Evolutionary conservation across 805 yeast species (phyloP).

Genomic region (Metschnikowia matae): DNA sequence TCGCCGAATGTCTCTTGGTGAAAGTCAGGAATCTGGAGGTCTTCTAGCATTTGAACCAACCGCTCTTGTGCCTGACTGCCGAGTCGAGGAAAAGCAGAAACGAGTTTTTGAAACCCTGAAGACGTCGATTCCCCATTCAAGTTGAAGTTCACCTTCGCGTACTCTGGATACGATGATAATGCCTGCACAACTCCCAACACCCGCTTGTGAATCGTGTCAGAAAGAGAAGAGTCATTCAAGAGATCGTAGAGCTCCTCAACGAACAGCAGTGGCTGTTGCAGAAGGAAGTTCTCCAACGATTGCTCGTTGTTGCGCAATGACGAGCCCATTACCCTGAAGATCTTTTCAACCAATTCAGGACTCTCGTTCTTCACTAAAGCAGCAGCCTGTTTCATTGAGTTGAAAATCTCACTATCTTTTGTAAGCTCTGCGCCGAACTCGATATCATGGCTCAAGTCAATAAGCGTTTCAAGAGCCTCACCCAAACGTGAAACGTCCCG

Average conservation of each 20-base stretch:
- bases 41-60: slow-evolving; percentile 45
- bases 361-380: slow-evolving; percentile 9
- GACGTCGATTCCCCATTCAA: slow-evolving; percentile 8
- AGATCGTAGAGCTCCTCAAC: slow-evolving; percentile 19
- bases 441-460: slow-evolving; percentile 64
- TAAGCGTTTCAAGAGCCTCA: slow-evolving; percentile 39
- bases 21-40: slow-evolving; percentile 25
- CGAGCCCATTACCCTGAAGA: slow-evolving; percentile 60
- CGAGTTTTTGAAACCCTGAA: slow-evolving; percentile 22
- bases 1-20: slow-evolving; percentile 3
- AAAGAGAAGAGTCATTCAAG: slow-evolving; percentile 14
- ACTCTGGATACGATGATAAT: slow-evolving; percentile 33
- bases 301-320: slow-evolving; percentile 71
- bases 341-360: slow-evolving; percentile 42
- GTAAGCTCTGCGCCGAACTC: slow-evolving; percentile 55
- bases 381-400: slow-evolving; percentile 26
- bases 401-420: slow-evolving; percentile 28
- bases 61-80: slow-evolving; percentile 34
- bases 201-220: slow-evolving; percentile 42
- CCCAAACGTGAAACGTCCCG: slow-evolving; percentile 20
- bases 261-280: slow-evolving; percentile 18
- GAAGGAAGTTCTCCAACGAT: slow-evolving; percentile 42
- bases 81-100: slow-evolving; percentile 26
- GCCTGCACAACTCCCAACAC: slow-evolving; percentile 51
- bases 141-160: slow-evolving; percentile 27